Conservation (phyloP, 1,284 basidiomycete genomes). For the Dichomitus squalens region DNA sequence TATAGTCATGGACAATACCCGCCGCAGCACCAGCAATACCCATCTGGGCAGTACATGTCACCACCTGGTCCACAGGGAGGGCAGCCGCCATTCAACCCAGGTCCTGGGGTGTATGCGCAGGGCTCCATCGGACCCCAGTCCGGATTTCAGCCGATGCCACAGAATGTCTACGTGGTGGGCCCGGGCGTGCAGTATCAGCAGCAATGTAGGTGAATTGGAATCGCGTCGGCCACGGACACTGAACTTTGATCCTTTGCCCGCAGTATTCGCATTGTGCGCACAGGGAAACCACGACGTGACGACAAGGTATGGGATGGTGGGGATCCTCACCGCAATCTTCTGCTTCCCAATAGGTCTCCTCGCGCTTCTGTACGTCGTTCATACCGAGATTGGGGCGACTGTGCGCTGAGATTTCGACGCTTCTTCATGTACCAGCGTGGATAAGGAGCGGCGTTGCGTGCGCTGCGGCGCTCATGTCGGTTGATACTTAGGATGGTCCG, state of each 20-base stretch:
- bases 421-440: not conserved
- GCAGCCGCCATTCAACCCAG: not conserved
- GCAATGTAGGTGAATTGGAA: slow-evolving; percentile 9
- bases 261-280: slow-evolving; percentile 31
- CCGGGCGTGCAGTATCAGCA: slow-evolving; percentile 17
- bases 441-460: not conserved
- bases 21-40: not conserved
- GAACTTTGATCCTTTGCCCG: not conserved
- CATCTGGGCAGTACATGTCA: not conserved
- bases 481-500: not conserved
- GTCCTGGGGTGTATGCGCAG: not conserved
- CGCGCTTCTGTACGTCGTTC: slow-evolving; percentile 25
- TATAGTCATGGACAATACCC: too few species aligned
- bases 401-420: not conserved
- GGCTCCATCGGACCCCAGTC: not conserved
- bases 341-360: slow-evolving; percentile 32
- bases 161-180: slow-evolving; percentile 1
- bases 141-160: not conserved
- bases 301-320: slow-evolving; percentile 28
- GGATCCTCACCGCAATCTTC: slow-evolving; percentile 29
- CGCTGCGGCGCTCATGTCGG: not conserved
- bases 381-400: not conserved
- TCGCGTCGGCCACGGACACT: not conserved
- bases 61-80: not conserved
- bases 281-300: slow-evolving; percentile 29